Percentiles rank a stretch among this genome's conserved stretches.
Evolutionary conservation across 2,329 filamentous ascomycete genomes (phyloP).

Genomic region (Dactylellina sp.): DNA sequence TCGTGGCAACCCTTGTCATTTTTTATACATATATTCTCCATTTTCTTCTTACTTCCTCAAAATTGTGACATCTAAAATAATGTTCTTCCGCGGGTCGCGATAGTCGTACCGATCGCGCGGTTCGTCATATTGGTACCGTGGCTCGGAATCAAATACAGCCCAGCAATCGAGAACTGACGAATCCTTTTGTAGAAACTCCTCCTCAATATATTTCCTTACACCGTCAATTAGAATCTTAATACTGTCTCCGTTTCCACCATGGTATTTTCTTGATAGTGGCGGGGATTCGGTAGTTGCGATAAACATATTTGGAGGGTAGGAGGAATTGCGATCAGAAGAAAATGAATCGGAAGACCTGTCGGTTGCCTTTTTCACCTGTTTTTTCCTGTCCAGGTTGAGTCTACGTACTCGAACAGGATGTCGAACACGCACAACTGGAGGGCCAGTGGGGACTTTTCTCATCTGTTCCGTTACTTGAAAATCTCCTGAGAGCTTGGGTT

Average conservation of each 20-base stretch:
- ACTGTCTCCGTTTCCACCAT: conserved; percentile 16
- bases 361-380: background rate
- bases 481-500: background rate
- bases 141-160: conserved; percentile 30
- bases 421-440: conserved; percentile 7
- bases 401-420: conserved; percentile 1
- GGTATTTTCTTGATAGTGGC: background rate
- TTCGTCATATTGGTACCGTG: conserved; percentile 13
- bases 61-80: conserved; percentile 20
- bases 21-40: background rate
- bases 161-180: conserved; percentile 9
- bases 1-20: background rate
- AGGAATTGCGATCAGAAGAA: background rate
- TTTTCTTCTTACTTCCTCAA: conserved; percentile 10
- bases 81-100: conserved; percentile 24
- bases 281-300: background rate
- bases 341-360: too few relatives aligned
- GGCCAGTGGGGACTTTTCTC: conserved; percentile 9
- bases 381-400: conserved; percentile 3
- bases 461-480: background rate
- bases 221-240: conserved; percentile 1
- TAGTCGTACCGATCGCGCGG: background rate
- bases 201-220: background rate
- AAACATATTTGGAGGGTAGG: conserved; percentile 1
- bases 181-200: conserved; percentile 1